Conservation (phyloP, 495 filamentous ascomycete genomes). For the Chaetomium tenue region DNA sequence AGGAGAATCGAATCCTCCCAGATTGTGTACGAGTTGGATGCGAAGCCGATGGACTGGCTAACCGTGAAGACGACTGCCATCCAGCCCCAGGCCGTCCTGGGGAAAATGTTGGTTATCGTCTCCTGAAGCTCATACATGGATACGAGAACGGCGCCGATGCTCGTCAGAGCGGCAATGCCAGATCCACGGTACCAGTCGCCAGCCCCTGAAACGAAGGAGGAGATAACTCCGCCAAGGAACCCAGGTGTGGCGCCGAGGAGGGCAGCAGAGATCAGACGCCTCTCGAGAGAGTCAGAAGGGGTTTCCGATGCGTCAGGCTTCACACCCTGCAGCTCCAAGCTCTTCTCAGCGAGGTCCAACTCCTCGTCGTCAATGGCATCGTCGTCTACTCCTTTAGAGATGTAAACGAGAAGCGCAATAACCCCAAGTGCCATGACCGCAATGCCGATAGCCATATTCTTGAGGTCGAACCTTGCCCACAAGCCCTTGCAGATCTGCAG, state of each 20-base stretch:
- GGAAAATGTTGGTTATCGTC: conserved; percentile 60
- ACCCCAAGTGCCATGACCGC: conserved; percentile 65
- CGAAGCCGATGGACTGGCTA: conserved; percentile 83
- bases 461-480: conserved; percentile 88
- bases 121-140: conserved; percentile 53
- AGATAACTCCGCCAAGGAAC: conserved; percentile 32
- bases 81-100: conserved; percentile 82
- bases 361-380: conserved; percentile 45
- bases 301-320: conserved; percentile 30
- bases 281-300: conserved; percentile 38
- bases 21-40: conserved; percentile 96
- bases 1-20: conserved; percentile 97
- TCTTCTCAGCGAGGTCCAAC: conserved; percentile 46
- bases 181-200: conserved; percentile 43
- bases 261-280: conserved; percentile 37
- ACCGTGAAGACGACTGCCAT: conserved; percentile 76
- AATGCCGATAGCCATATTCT: conserved; percentile 79
- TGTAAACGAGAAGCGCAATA: conserved; percentile 66
- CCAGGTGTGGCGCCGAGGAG: conserved; percentile 34
- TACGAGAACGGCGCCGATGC: conserved; percentile 59
- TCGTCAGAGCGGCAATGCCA: conserved; percentile 57
- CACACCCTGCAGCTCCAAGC: conserved; percentile 40
- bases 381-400: conserved; percentile 50
- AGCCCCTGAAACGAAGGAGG: conserved; percentile 32
- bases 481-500: conserved; percentile 76